Base-by-base conservation (phyloP, 2,329 filamentous ascomycete species). In the Leptographium wingfieldii region DNA sequence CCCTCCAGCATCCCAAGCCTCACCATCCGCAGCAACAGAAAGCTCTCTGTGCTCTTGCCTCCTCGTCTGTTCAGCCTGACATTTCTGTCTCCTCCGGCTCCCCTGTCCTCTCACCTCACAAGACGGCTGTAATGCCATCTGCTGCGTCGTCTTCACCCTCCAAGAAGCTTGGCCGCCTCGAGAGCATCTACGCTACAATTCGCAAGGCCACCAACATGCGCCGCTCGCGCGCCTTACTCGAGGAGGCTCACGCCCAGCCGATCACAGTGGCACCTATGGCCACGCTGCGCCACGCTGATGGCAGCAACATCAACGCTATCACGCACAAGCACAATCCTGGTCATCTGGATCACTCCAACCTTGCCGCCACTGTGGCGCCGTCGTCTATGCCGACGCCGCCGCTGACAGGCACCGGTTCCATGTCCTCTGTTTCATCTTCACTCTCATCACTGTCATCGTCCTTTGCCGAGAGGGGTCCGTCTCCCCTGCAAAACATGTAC, bases 121-220 rank as follows among this genome's bases (percentile, higher is more conserved):
- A 58, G 27, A 27, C 25, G 11, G 2, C 22, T 27, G 22, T 25
- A 9, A 25, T 29, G 25, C 5, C 48, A 25, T 29, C 22, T 11
- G 33, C 33, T 11, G 33, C 6, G 33, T 55, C 57, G 46, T 53
- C 54, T 10, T 55, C 57, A 43, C 51, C 29, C 29, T 31, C 56
- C 58, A 68, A 67, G 48, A 70, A 68, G 62, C 60, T 62, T 9
- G 62, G 68, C 48, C 67, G 69, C 16, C 60, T 72, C 12, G 68
- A 68, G 59, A 64, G 63, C 35, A 63, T 71, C 49, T 72, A 68
- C 65, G 65, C 67, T 29, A 68, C 67, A 56, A 65, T 72, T 55
- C 67, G 68, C 59, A 67, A 66, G 61, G 70, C 69, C 56, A 62
- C 64, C 33, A 65, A 48, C 38, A 64, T 63, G 63, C 64, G 64